phyloP scores from a whole-genome alignment of 139 green algal genomes.

The Chlorella vulgaris region DNA sequence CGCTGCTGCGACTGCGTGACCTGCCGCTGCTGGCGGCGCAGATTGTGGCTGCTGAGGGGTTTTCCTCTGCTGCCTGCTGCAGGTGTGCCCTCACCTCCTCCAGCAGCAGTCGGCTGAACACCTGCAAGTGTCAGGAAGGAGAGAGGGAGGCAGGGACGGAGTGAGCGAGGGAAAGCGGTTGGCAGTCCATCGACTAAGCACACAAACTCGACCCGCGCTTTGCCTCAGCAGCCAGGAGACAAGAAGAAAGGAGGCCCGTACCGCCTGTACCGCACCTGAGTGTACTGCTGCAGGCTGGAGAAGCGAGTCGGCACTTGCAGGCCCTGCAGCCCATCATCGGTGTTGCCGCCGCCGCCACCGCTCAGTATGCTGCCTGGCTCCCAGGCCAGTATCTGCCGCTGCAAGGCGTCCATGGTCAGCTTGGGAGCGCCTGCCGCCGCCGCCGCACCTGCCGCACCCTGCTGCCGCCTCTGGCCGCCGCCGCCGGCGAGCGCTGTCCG shows the following conservation, averaged over 20 bases:
- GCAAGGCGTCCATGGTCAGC: conserved; percentile 35
- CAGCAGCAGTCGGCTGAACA: conserved; percentile 54
- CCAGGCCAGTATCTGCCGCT: conserved; percentile 40
- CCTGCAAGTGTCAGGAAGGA: not conserved
- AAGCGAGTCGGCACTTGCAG: conserved; percentile 42
- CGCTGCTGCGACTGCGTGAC: not conserved
- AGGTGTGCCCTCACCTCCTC: conserved; percentile 63
- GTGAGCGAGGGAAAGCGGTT: not conserved
- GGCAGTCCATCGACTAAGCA: not conserved
- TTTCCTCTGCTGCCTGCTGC: conserved; percentile 46
- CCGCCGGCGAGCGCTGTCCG: no score
- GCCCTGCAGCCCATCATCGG: not conserved
- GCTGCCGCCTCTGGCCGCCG: no score
- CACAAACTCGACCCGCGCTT: not conserved
- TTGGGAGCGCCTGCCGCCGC: not conserved
- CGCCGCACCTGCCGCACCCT: not conserved
- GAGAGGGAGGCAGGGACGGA: not conserved
- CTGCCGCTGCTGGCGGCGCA: not conserved
- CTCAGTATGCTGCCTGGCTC: conserved; percentile 17
- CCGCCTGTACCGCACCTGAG: not conserved
- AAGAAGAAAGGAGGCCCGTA: no score
- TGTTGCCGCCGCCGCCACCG: not conserved
- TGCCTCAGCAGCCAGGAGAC: no score
- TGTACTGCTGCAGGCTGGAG: conserved; percentile 36
- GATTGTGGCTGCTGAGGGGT: not conserved